These are phyloP conservation scores for Penicillium paneum DNA, from an alignment of 2,329 filamentous ascomycete genomes.

Conservation along the genomic window DNA sequence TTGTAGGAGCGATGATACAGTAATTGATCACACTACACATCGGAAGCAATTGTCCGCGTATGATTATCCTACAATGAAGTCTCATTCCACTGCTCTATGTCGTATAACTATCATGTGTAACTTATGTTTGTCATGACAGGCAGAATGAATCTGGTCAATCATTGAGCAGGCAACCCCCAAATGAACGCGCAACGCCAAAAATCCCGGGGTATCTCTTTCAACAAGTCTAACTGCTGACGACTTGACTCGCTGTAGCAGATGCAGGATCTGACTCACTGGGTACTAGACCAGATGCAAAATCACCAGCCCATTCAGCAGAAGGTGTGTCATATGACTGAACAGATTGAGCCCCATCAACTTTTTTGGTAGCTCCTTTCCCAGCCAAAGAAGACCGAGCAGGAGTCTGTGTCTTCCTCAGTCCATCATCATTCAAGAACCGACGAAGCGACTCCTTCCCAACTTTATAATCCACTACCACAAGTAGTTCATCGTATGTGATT, in stretches of 20 bases:
- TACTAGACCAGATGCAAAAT: not conserved
- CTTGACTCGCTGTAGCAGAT: not conserved
- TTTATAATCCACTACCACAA: not conserved
- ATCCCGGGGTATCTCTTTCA: not conserved
- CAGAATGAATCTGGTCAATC: not conserved
- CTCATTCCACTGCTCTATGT: not conserved
- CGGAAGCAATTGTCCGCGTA: not conserved
- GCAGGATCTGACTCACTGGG: not conserved
- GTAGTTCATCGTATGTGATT: not conserved
- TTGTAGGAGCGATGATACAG: not conserved
- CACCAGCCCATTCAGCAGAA: not conserved
- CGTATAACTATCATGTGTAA: not conserved
- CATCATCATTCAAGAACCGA: not conserved
- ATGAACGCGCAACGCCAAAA: not conserved
- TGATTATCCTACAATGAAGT: not conserved
- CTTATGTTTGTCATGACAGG: not conserved
- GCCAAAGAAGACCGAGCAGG: not conserved
- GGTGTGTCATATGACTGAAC: not conserved
- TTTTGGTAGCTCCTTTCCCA: not conserved
- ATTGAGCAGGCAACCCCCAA: not conserved
- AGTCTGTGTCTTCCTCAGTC: not conserved
- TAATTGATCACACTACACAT: not conserved
- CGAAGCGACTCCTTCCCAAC: constrained; percentile 1
- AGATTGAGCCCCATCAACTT: not conserved
- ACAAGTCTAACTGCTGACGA: not conserved